Percentiles rank a stretch among this genome's conserved stretches.
phyloP scores from a whole-genome alignment of 768 basidiomycete species.

The Pilatotrama ljubarskyi region DNA sequence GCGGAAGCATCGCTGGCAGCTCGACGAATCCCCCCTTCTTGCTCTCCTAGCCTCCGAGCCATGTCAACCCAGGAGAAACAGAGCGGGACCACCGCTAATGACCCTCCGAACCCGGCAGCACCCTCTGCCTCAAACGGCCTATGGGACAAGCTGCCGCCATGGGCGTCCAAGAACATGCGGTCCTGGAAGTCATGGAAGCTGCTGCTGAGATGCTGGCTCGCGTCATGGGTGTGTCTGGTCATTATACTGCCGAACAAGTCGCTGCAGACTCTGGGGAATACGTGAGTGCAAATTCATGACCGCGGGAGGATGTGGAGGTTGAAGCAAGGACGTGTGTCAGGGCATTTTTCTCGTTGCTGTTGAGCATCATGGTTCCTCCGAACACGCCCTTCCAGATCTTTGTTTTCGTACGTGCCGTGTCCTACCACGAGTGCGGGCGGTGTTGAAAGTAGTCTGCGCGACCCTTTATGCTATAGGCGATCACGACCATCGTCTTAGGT shows the following conservation, averaged over 20 bases:
- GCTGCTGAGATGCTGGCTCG: slow-evolving; percentile 43
- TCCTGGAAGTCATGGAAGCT: slow-evolving; percentile 39
- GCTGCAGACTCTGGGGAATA: slow-evolving; percentile 39
- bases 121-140: background rate
- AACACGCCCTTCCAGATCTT: slow-evolving; percentile 50
- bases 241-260: slow-evolving; percentile 42
- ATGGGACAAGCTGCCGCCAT: slow-evolving; percentile 37
- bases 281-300: slow-evolving; percentile 34
- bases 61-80: slow-evolving; percentile 5
- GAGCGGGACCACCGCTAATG: background rate
- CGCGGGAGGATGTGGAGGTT: background rate
- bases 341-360: slow-evolving; percentile 47
- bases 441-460: background rate
- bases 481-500: slow-evolving; percentile 49
- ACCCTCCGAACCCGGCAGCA: background rate
- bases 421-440: background rate
- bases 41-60: background rate
- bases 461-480: slow-evolving; percentile 25
- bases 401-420: slow-evolving; percentile 40
- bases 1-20: too few species aligned
- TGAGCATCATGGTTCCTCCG: slow-evolving; percentile 48
- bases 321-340: slow-evolving; percentile 20
- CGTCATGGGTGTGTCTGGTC: slow-evolving; percentile 40
- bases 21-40: too few species aligned
- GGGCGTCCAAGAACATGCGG: slow-evolving; percentile 39